Conservation (phyloP, 768 basidiomycete genomes). For the Kwoniella sp. region DNA sequence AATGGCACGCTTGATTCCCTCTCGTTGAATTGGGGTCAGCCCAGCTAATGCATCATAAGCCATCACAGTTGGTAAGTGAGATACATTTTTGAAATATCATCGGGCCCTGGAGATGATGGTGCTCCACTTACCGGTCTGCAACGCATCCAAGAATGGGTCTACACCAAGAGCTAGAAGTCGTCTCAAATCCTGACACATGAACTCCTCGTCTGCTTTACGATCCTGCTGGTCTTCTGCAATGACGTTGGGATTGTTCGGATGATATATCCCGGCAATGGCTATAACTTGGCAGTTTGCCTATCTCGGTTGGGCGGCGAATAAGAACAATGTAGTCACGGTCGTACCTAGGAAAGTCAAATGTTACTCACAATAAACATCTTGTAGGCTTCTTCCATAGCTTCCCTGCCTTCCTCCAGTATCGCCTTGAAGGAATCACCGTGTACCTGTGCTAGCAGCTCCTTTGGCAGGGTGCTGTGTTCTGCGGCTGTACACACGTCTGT, state of each 20-base stretch:
- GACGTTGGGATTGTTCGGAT: not conserved
- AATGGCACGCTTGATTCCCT: not conserved
- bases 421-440: not conserved
- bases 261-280: not conserved
- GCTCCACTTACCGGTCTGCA: not conserved
- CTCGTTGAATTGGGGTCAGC: not conserved
- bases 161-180: not conserved
- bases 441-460: conserved; percentile 1
- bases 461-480: not conserved
- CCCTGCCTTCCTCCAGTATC: not conserved
- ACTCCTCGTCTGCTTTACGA: not conserved
- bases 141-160: not conserved
- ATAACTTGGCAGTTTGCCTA: not conserved
- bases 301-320: too few relatives aligned
- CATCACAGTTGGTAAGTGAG: too few relatives aligned
- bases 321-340: too few relatives aligned
- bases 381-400: not conserved
- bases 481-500: not conserved
- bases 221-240: not conserved
- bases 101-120: too few relatives aligned
- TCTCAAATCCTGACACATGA: not conserved
- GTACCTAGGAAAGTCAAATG: too few relatives aligned
- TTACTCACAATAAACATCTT: not conserved
- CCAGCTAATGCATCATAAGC: not conserved
- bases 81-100: too few relatives aligned